Evolutionary conservation across 257 asterid genomes (phyloP).

Genomic region (Nyctanthes arbortristis): DNA sequence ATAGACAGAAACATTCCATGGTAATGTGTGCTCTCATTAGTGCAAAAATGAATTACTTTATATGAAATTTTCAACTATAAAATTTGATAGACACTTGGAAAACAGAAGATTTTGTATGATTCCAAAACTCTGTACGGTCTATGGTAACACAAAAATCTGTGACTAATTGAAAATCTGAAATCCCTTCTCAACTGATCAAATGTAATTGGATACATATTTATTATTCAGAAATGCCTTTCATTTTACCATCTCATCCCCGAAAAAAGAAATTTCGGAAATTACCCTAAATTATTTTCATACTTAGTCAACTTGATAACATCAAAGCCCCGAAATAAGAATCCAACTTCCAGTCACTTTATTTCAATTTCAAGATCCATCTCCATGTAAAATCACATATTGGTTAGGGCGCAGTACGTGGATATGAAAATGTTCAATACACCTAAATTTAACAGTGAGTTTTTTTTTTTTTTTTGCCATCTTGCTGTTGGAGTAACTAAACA

Average conservation of each 20-base stretch:
- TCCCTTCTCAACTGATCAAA: neutral
- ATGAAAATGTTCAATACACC: neutral
- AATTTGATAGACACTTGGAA: neutral
- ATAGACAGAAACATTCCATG: slow-evolving; percentile 12
- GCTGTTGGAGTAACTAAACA: neutral
- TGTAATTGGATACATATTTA: neutral
- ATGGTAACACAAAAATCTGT: neutral
- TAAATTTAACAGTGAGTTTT: neutral
- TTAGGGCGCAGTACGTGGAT: neutral
- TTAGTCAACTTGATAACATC: neutral
- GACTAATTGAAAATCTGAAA: neutral
- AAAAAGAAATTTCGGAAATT: neutral
- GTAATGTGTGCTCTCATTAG: slow-evolving; percentile 15
- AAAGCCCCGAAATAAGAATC: neutral
- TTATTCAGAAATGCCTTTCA: neutral
- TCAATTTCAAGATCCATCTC: neutral
- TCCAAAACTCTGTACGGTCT: neutral
- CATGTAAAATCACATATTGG: neutral
- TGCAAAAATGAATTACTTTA: slow-evolving; percentile 1
- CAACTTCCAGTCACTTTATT: neutral
- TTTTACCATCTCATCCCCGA: neutral
- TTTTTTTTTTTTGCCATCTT: neutral
- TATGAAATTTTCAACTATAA: neutral
- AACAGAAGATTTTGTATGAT: neutral
- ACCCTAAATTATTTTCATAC: neutral